These are phyloP conservation scores for Phytophthora tubulina DNA, from an alignment of 352 stramenopile genomes.

Conservation along the genomic window DNA sequence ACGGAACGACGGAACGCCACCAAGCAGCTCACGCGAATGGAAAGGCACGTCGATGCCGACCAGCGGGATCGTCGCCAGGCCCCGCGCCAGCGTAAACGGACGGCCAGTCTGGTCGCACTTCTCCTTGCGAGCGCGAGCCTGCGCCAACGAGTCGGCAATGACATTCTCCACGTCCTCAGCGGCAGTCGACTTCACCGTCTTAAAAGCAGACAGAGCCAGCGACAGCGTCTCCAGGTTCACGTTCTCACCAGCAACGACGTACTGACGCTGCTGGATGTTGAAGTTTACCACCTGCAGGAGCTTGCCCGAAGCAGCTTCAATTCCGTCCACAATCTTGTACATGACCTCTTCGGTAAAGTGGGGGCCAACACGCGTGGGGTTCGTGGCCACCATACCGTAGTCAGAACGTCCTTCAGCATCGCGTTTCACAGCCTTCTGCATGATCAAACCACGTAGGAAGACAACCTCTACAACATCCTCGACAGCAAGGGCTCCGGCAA, in stretches of 20 bases:
- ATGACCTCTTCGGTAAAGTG: conserved; percentile 81
- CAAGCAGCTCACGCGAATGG: conserved; percentile 84
- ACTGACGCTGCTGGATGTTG: conserved; percentile 88
- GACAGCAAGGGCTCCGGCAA: conserved; percentile 75
- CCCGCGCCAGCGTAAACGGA: conserved; percentile 69
- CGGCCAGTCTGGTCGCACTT: conserved; percentile 60
- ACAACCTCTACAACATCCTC: conserved; percentile 87
- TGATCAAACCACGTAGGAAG: conserved; percentile 82
- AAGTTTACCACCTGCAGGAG: conserved; percentile 91
- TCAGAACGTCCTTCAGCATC: conserved; percentile 74
- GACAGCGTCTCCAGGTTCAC: conserved; percentile 86
- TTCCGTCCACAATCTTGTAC: conserved; percentile 75
- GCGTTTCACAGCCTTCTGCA: conserved; percentile 71
- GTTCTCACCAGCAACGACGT: conserved; percentile 86
- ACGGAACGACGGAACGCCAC: conserved; percentile 87
- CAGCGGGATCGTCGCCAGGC: conserved; percentile 84
- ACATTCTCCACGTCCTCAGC: conserved; percentile 61
- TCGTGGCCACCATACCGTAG: conserved; percentile 90
- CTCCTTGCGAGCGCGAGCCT: conserved; percentile 71
- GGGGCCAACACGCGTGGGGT: conserved; percentile 76
- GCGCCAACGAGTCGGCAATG: conserved; percentile 66
- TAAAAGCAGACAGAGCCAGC: conserved; percentile 61
- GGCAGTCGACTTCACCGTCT: conserved; percentile 57
- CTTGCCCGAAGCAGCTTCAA: conserved; percentile 67
- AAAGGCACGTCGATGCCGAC: conserved; percentile 92